phyloP scores from a whole-genome alignment of 129 eudicot genomes.

The Flaveria bidentis region DNA sequence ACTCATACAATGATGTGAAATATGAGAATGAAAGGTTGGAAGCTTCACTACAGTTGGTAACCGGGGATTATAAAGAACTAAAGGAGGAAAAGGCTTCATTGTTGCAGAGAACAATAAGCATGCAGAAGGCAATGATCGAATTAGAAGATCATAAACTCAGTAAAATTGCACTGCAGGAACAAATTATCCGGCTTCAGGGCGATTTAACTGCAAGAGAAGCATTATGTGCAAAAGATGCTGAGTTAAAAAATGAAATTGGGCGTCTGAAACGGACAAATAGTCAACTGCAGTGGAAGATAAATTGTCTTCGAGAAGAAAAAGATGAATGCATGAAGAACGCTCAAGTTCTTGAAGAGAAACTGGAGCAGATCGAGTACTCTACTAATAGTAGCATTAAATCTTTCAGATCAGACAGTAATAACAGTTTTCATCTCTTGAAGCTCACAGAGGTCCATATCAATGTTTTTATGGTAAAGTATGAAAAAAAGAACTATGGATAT shows the following conservation, averaged over 20 bases:
- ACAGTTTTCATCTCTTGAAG: slow-evolving; percentile 33
- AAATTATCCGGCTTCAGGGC: slow-evolving; percentile 67
- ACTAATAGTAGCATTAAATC: slow-evolving; percentile 27
- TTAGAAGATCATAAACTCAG: slow-evolving; percentile 47
- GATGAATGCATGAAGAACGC: slow-evolving; percentile 47
- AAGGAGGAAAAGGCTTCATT: slow-evolving; percentile 48
- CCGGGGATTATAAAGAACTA: slow-evolving; percentile 52
- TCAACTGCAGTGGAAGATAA: slow-evolving; percentile 59
- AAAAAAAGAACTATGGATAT: neutral
- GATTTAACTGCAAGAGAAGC: slow-evolving; percentile 77
- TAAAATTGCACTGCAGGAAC: slow-evolving; percentile 62
- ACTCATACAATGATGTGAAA: slow-evolving; percentile 46
- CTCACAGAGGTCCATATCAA: slow-evolving; percentile 38
- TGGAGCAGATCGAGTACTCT: slow-evolving; percentile 36
- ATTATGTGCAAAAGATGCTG: slow-evolving; percentile 55
- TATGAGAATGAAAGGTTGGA: slow-evolving; percentile 51
- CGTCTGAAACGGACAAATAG: slow-evolving; percentile 55
- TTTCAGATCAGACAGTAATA: slow-evolving; percentile 34
- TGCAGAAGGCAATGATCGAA: slow-evolving; percentile 51
- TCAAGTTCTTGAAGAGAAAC: slow-evolving; percentile 52
- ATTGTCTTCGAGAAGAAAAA: slow-evolving; percentile 56
- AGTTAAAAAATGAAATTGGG: slow-evolving; percentile 67
- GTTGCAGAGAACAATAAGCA: slow-evolving; percentile 41
- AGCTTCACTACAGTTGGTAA: slow-evolving; percentile 49
- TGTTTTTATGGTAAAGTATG: slow-evolving; percentile 14